Evolutionary conservation across 495 filamentous ascomycete species (phyloP), one percentile per base, ranked within the genome.

Genomic region (Penicillium macrosclerotiorum): DNA sequence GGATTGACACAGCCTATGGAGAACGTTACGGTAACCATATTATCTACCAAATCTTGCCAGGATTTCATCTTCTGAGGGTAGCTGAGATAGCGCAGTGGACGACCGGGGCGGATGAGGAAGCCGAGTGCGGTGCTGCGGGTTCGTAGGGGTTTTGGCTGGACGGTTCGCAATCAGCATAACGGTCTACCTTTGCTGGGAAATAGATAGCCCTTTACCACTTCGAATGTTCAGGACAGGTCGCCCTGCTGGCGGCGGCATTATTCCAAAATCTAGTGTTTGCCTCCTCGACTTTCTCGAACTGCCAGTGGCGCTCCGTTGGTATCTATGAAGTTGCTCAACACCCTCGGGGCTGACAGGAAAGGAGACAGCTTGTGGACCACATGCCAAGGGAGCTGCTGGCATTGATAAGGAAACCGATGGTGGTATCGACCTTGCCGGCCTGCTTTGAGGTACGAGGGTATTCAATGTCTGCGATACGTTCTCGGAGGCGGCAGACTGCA

Each of bases 401-500:
- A 36, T 18, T 7, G 40, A 13, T 9, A 27, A 19, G 2, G 18
- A 16, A 8, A 14, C 27, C 12, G 47, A 16, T 8, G 8, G 35
- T n/a, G 39, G n/a, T 3, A 37, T 37, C 12, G 63, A 42, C 14
- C 19, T 27, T 37, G 51, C 26, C 1, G 45, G 46, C 0, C 29
- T 55, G 26, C 42, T 58, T 7, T 51, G 54, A 13, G 50, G 51
- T 14, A 48, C 37, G 31, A 63, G 52, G 11, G 57, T 68, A 35
- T 76, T 74, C 22, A 84, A 59, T 16, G 76, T 73, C 16, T 80
- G 69, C 17, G 82, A 78, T 1, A 83, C 83, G 4, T 84, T 78
- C 43, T 88, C 80, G 24, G 77, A 81, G 3, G 85, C 87, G 13
- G 86, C 86, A 33, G 75, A 76, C 44, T 86, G 80, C 37, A 89